Evolutionary conservation across 2,329 filamentous ascomycete genomes (phyloP).

Genomic region (Helotiales sp.): DNA sequence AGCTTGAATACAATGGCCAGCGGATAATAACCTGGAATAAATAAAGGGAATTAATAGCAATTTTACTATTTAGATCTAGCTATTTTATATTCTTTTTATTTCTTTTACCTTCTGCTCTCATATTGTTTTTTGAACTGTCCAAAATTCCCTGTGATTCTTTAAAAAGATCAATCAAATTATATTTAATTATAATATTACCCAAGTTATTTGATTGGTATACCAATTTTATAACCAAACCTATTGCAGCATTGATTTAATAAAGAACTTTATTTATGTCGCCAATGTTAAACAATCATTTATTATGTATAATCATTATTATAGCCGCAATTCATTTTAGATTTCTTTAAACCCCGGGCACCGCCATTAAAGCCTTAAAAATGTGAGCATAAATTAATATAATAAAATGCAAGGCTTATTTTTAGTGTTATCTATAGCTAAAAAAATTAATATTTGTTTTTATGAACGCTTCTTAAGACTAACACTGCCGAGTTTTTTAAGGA

Average conservation of each 20-base stretch:
- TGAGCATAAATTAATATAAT: neutral
- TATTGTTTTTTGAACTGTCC: constrained; percentile 3
- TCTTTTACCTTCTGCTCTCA: constrained; percentile 10
- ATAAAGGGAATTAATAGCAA: constrained; percentile 3
- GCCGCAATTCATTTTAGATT: constrained; percentile 11
- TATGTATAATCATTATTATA: constrained; percentile 3
- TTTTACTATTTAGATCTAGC: constrained; percentile 1
- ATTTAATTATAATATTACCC: neutral
- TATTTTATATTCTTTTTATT: constrained; percentile 8
- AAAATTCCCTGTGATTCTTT: constrained; percentile 4
- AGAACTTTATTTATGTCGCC: constrained; percentile 9
- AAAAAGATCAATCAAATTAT: neutral
- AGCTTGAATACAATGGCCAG: neutral
- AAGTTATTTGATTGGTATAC: constrained; percentile 2
- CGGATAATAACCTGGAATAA: constrained; percentile 1
- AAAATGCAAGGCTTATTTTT: neutral
- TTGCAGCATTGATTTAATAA: constrained; percentile 6
- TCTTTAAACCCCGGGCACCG: constrained; percentile 6
- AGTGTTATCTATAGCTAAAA: neutral
- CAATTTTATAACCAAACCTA: constrained; percentile 5
- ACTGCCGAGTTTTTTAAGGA: neutral
- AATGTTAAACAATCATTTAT: constrained; percentile 5
- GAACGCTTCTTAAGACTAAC: neutral
- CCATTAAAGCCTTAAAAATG: constrained; percentile 6
- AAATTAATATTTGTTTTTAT: neutral